These are phyloP conservation scores for Echeveria elegans DNA, from an alignment of 164 flowering plant genomes.

Conservation along the genomic window DNA sequence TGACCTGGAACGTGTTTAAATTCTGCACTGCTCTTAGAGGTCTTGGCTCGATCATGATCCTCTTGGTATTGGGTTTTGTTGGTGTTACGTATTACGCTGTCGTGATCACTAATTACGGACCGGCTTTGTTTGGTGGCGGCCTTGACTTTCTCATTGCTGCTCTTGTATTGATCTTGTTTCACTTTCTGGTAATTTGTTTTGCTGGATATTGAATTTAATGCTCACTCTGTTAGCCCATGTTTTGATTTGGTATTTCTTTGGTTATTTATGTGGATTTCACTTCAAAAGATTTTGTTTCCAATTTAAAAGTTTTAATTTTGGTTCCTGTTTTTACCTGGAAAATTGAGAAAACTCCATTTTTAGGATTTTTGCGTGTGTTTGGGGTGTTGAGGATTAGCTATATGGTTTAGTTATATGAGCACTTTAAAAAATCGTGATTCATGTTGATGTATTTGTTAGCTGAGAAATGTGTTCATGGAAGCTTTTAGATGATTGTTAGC, in stretches of 20 bases:
- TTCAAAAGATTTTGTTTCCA: too few species aligned
- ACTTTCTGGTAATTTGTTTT: neutral
- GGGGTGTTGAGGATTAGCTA: too few species aligned
- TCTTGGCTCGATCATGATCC: conserved; percentile 91
- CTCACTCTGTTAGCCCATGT: neutral
- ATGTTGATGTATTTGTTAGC: neutral
- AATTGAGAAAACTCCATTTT: too few species aligned
- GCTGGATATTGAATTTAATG: neutral
- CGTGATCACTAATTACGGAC: conserved; percentile 70
- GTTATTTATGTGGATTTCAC: too few species aligned
- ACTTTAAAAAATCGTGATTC: neutral
- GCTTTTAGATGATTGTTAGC: neutral
- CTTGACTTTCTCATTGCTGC: conserved; percentile 49
- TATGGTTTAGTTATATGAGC: too few species aligned
- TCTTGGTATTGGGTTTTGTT: conserved; percentile 84
- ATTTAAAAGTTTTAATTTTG: too few species aligned
- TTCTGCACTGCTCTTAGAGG: conserved; percentile 67
- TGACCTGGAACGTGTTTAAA: conserved; percentile 83
- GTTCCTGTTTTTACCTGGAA: too few species aligned
- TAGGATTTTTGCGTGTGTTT: too few species aligned
- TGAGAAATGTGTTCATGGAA: too few species aligned
- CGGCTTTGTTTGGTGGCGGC: conserved; percentile 54
- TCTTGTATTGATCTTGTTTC: conserved; percentile 62
- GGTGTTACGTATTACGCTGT: conserved; percentile 87
- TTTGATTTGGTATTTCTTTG: too few species aligned